phyloP scores from a whole-genome alignment of 176 grass and related monocot genomes.

The Echinochloa phyllopogon region DNA sequence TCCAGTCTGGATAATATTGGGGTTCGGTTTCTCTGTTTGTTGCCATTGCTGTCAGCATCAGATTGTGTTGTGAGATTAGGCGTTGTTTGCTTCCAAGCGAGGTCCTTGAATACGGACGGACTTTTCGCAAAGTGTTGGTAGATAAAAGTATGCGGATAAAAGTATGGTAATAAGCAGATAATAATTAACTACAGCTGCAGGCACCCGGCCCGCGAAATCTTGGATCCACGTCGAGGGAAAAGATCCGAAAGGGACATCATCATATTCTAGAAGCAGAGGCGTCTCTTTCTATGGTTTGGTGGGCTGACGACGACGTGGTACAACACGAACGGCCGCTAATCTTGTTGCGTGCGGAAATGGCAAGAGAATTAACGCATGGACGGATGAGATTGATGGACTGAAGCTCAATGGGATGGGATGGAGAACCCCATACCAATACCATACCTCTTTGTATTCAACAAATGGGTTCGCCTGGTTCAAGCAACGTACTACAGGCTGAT shows the following conservation, averaged over 20 bases:
- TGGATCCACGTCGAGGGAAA: neutral
- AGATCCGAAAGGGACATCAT: conserved; percentile 34
- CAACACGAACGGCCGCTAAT: neutral
- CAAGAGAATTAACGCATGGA: neutral
- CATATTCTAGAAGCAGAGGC: conserved; percentile 34
- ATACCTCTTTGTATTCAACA: too few relatives aligned
- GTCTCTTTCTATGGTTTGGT: conserved; percentile 36
- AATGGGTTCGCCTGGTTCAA: too few relatives aligned
- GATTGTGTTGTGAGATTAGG: neutral
- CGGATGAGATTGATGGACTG: neutral
- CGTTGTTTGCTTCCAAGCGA: conserved; percentile 36
- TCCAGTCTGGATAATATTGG: neutral
- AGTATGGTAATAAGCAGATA: too few relatives aligned
- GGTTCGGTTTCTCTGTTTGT: neutral
- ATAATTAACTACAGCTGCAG: neutral
- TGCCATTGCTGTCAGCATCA: conserved; percentile 20
- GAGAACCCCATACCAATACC: too few relatives aligned
- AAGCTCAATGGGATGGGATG: neutral
- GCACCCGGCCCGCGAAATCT: neutral
- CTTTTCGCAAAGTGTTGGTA: neutral
- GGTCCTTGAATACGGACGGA: neutral
- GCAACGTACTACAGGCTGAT: too few relatives aligned
- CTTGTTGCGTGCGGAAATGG: conserved; percentile 2
- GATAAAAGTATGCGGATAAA: conserved; percentile 1
- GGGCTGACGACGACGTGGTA: conserved; percentile 18